Percentiles rank a stretch among this genome's conserved stretches.
Conservation (phyloP, 2,329 filamentous ascomycete genomes). For the Aureobasidium sp. region DNA sequence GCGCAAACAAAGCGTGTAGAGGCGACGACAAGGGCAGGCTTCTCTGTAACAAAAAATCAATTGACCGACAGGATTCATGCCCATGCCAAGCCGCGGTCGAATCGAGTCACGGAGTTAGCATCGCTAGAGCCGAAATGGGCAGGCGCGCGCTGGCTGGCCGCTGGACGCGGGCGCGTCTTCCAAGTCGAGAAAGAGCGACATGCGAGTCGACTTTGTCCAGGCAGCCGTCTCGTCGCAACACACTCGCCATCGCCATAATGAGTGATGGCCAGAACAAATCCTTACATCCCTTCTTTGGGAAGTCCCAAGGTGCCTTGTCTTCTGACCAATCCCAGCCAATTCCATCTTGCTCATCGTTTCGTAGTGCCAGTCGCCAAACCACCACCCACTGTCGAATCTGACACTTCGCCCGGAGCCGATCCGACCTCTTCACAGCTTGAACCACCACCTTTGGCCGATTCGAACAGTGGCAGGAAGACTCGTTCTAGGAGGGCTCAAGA, state of each 20-base stretch:
- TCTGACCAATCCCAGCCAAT: neutral
- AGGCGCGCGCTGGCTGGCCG: neutral
- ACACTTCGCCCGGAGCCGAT: neutral
- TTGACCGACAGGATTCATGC: too few relatives aligned
- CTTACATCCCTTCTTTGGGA: constrained; percentile 18
- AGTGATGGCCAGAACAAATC: constrained; percentile 15
- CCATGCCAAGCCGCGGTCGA: neutral
- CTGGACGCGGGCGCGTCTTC: neutral
- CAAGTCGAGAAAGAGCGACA: neutral
- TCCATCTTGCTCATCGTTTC: neutral
- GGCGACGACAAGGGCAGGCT: neutral
- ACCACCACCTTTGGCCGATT: neutral
- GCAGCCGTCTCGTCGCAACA: neutral
- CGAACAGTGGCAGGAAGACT: neutral
- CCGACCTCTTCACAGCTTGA: neutral
- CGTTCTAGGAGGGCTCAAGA: neutral
- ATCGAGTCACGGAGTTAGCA: neutral
- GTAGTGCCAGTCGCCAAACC: neutral
- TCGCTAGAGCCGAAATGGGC: neutral
- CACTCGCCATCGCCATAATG: constrained; percentile 14
- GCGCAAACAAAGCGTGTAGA: neutral
- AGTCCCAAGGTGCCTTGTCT: constrained; percentile 1
- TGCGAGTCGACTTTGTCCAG: too few relatives aligned
- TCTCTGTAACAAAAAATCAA: neutral
- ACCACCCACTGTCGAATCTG: neutral